These are phyloP conservation scores for Isochrysis galbana DNA, from an alignment of 78 protist genomes.

Conservation along the genomic window DNA sequence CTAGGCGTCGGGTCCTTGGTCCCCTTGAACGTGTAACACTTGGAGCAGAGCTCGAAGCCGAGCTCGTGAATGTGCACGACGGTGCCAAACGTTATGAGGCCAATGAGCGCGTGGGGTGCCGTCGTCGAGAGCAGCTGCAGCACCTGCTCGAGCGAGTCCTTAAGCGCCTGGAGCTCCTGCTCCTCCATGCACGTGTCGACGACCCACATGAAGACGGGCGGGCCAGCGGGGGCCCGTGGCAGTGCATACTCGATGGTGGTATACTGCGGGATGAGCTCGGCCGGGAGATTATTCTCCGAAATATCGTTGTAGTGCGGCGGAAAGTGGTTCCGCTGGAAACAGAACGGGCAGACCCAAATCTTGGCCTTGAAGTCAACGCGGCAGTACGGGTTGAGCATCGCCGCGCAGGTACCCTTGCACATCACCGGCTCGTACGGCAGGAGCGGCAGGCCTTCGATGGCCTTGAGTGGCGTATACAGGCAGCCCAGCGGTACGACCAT, in stretches of 20 bases:
- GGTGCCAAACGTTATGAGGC: constrained; percentile 94
- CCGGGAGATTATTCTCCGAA: constrained; percentile 76
- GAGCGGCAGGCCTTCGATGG: constrained; percentile 53
- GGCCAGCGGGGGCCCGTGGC: constrained; percentile 39
- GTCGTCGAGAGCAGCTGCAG: constrained; percentile 82
- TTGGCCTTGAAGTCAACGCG: constrained; percentile 14
- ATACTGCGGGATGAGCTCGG: constrained; percentile 86
- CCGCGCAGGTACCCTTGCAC: constrained; percentile 77
- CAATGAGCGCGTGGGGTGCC: constrained; percentile 71
- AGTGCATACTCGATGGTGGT: constrained; percentile 83
- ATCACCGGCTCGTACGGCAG: constrained; percentile 86
- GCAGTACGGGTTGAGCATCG: constrained; percentile 89
- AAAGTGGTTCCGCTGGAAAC: constrained; percentile 76
- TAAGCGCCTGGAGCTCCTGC: constrained; percentile 82
- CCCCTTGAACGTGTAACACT: constrained; percentile 89
- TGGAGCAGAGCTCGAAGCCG: constrained; percentile 57
- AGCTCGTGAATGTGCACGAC: constrained; percentile 87
- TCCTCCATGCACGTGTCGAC: constrained; percentile 87
- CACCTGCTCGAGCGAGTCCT: constrained; percentile 80
- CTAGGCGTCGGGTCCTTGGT: constrained; percentile 44
- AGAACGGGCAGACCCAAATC: constrained; percentile 89
- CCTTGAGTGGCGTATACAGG: constrained; percentile 91
- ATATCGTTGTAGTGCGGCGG: constrained; percentile 87
- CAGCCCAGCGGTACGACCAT: constrained; percentile 90
- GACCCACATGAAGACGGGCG: constrained; percentile 86